phyloP scores from a whole-genome alignment of 1,284 basidiomycete genomes.

The Malassezia caprae region DNA sequence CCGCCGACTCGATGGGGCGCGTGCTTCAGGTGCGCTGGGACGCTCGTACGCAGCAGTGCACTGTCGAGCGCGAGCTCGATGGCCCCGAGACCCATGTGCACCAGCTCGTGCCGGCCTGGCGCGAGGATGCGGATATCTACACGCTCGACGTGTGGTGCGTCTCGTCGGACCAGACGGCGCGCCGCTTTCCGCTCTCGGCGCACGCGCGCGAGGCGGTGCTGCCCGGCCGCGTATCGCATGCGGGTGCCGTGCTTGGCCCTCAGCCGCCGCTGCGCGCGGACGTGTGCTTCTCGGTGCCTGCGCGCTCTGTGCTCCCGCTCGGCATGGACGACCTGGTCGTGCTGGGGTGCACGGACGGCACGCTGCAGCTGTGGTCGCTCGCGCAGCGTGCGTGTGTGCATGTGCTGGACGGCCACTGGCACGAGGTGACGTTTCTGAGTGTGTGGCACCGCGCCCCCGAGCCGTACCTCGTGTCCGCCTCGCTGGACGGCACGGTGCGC shows the following conservation, averaged over 20 bases:
- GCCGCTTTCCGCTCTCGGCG: slow-evolving; percentile 12
- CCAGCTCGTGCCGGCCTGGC: slow-evolving; percentile 6
- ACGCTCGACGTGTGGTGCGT: slow-evolving; percentile 8
- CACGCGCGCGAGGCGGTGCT: neutral
- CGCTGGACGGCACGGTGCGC: slow-evolving; percentile 30
- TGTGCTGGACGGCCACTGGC: slow-evolving; percentile 32
- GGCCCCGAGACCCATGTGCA: slow-evolving; percentile 13
- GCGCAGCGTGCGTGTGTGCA: neutral
- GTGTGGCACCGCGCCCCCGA: slow-evolving; percentile 14
- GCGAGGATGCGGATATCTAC: neutral
- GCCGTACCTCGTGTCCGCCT: slow-evolving; percentile 24
- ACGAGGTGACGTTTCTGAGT: slow-evolving; percentile 24
- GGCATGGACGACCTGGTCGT: neutral
- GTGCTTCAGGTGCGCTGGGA: slow-evolving; percentile 1
- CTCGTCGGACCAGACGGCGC: slow-evolving; percentile 11
- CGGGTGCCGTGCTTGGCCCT: neutral
- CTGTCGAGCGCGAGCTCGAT: slow-evolving; percentile 12
- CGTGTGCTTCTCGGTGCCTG: neutral
- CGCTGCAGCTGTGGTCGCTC: slow-evolving; percentile 1
- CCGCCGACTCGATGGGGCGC: slow-evolving; percentile 18
- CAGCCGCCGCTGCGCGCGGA: slow-evolving; percentile 3
- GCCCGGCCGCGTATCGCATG: slow-evolving; percentile 6
- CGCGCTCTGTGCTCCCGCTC: slow-evolving; percentile 3
- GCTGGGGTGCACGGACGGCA: slow-evolving; percentile 1
- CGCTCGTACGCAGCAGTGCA: neutral